phyloP scores from a whole-genome alignment of 106 monocot genomes.

The Allium cepa region DNA sequence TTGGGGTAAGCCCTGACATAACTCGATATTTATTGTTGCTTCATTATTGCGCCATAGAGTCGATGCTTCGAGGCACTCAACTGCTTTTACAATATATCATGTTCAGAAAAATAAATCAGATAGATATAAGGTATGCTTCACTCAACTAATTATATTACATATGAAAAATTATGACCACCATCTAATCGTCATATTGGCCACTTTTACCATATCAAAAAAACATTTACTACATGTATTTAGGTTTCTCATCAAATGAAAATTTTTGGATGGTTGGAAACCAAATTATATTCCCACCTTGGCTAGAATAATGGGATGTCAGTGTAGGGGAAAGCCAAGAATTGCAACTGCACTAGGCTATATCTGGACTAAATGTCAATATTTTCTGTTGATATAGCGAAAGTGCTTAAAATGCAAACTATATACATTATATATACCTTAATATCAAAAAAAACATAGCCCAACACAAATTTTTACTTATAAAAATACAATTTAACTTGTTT shows the following conservation, averaged over 20 bases:
- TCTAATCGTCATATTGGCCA: not conserved
- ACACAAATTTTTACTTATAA: too few species aligned
- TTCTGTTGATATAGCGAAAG: not conserved
- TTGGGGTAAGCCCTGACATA: conserved; percentile 1
- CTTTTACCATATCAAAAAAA: not conserved
- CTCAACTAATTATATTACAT: not conserved
- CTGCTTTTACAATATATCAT: conserved; percentile 17
- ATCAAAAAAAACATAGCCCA: not conserved
- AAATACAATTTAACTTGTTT: too few species aligned
- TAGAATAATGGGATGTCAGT: too few species aligned
- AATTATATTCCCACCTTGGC: too few species aligned
- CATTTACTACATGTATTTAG: not conserved
- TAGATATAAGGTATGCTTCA: too few species aligned
- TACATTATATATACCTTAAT: not conserved
- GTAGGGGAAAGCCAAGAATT: too few species aligned
- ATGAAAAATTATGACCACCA: not conserved
- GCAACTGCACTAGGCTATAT: too few species aligned
- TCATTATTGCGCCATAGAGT: conserved; percentile 42
- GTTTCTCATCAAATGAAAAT: not conserved
- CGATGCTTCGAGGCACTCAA: conserved; percentile 39
- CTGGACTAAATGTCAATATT: too few species aligned
- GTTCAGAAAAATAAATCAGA: not conserved
- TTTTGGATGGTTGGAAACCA: not conserved
- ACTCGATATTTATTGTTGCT: conserved; percentile 40
- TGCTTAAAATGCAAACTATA: not conserved